Percentiles rank a stretch among this genome's conserved stretches.
Conservation (phyloP, 2,329 filamentous ascomycete species). For the Colletotrichum incanum region DNA sequence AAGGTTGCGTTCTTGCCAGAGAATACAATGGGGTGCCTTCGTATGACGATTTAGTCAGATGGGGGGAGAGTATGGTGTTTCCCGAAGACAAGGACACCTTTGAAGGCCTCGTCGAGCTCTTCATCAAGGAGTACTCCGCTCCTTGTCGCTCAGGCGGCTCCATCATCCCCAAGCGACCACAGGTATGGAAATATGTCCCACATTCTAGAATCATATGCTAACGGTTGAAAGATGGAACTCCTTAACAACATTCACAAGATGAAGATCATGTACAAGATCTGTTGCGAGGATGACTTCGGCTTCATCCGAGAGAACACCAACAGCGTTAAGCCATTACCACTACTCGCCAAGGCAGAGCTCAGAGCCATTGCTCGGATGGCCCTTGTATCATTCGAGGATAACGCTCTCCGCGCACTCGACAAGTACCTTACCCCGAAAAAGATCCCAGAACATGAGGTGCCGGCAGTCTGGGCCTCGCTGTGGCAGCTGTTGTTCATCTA, state of each 20-base stretch:
- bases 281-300: conserved; percentile 51
- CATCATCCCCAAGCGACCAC: not conserved
- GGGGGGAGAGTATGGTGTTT: not conserved
- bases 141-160: not conserved
- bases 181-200: conserved; percentile 1
- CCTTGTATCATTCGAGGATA: conserved; percentile 54
- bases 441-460: conserved; percentile 52
- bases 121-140: conserved; percentile 15
- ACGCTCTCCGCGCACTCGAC: conserved; percentile 58
- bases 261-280: conserved; percentile 67
- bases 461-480: conserved; percentile 64
- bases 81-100: conserved; percentile 4
- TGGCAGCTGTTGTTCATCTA: conserved; percentile 68
- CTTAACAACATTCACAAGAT: conserved; percentile 62
- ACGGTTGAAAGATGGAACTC: conserved; percentile 48
- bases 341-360: conserved; percentile 59
- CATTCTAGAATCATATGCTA: not conserved
- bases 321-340: conserved; percentile 48
- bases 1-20: not conserved
- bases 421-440: conserved; percentile 50
- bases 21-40: conserved; percentile 5
- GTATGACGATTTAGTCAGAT: not conserved
- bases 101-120: not conserved
- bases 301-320: conserved; percentile 21
- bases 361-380: conserved; percentile 57